These are phyloP conservation scores for Metschnikowia lochheadii DNA, from an alignment of 805 yeast genomes.

Conservation along the genomic window DNA sequence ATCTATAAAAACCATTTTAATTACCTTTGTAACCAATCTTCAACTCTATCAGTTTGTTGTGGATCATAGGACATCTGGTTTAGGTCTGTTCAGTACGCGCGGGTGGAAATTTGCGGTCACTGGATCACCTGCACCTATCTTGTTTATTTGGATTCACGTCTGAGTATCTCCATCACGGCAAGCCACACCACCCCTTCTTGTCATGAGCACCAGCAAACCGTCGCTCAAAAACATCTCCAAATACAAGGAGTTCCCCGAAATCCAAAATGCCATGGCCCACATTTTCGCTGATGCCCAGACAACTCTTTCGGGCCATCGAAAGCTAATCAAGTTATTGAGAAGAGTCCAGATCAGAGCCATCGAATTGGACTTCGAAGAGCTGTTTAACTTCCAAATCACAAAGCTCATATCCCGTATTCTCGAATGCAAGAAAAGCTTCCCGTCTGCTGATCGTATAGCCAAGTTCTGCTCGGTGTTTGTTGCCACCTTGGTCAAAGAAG, in stretches of 20 bases:
- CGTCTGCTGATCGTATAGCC: slow-evolving; percentile 71
- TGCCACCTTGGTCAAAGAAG: slow-evolving; percentile 41
- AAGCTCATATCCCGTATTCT: slow-evolving; percentile 61
- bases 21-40: too few relatives aligned
- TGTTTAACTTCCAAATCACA: slow-evolving; percentile 58
- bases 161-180: not conserved
- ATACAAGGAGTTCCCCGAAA: slow-evolving; percentile 7
- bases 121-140: slow-evolving; percentile 1
- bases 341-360: slow-evolving; percentile 55
- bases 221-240: slow-evolving; percentile 12
- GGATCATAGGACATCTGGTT: not conserved
- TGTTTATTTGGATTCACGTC: not conserved
- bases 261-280: slow-evolving; percentile 47
- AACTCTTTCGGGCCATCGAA: slow-evolving; percentile 71
- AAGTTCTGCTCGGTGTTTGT: slow-evolving; percentile 63
- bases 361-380: slow-evolving; percentile 48
- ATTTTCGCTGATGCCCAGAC: slow-evolving; percentile 79
- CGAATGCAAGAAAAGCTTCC: slow-evolving; percentile 63
- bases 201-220: slow-evolving; percentile 13
- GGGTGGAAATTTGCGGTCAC: slow-evolving; percentile 19
- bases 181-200: not conserved
- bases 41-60: too few relatives aligned
- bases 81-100: not conserved
- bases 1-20: too few relatives aligned
- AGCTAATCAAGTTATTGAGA: slow-evolving; percentile 61